These are phyloP conservation scores for Fusarium mexicanum DNA, from an alignment of 2,329 filamentous ascomycete genomes.

Conservation along the genomic window DNA sequence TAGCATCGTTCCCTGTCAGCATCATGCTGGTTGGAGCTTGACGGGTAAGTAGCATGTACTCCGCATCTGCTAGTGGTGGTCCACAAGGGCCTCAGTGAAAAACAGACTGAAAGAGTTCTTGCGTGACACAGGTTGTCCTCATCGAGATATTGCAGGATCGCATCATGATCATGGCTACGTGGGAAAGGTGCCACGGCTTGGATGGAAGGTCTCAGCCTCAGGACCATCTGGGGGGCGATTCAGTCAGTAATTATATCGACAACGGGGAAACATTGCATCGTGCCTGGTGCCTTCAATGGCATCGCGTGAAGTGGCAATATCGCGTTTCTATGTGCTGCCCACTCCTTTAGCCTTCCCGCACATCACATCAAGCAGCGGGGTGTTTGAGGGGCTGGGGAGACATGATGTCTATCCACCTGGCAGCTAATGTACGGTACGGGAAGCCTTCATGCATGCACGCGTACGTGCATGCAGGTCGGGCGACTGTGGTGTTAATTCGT, in stretches of 20 bases:
- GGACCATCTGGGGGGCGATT: background rate
- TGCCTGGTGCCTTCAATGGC: conserved; percentile 2
- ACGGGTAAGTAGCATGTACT: conserved; percentile 40
- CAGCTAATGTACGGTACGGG: conserved; percentile 42
- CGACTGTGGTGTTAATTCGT: conserved; percentile 24
- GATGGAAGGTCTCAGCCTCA: conserved; percentile 12
- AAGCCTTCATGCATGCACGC: conserved; percentile 37
- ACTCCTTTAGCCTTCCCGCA: conserved; percentile 48
- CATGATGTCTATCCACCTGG: conserved; percentile 40
- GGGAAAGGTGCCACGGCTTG: conserved; percentile 21
- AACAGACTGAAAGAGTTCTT: conserved; percentile 23
- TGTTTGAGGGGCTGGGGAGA: conserved; percentile 33
- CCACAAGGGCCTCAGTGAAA: conserved; percentile 36
- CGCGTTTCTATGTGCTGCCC: conserved; percentile 23
- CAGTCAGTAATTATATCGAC: background rate
- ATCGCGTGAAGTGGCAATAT: conserved; percentile 35
- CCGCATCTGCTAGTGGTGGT: conserved; percentile 38
- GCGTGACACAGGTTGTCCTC: conserved; percentile 36
- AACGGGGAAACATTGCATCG: background rate
- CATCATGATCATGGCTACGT: conserved; percentile 33
- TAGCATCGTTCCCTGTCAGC: conserved; percentile 40
- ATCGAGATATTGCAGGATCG: conserved; percentile 42
- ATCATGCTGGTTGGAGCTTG: conserved; percentile 30
- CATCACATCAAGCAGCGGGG: conserved; percentile 42
- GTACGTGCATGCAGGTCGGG: conserved; percentile 39